Base-by-base conservation (phyloP, 768 basidiomycete species). In the Flagelloscypha sp. region DNA sequence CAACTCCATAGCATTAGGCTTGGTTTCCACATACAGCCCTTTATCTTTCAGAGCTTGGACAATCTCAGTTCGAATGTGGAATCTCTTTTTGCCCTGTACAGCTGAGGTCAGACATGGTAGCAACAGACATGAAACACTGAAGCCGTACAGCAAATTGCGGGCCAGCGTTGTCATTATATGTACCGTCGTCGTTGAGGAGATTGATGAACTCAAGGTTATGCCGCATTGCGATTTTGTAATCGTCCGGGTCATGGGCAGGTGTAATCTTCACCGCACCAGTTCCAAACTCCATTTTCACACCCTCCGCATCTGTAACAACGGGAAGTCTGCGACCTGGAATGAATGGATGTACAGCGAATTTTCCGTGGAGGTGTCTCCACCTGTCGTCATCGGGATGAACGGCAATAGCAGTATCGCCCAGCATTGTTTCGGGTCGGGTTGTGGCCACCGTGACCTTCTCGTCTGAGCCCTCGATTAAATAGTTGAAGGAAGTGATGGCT, bases 251-350 rank as follows among this genome's bases (percentile, higher is more conserved):
- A 53, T 98, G 95, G 0, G 94, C 95, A 11, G 95, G 95, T 0
- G 95, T 98, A 50, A 98, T 97, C 66, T 99, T 98, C 34, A 98
- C 94, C 1, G 94, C 95, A 54, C 95, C 95, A 20, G 95, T 99
- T 24, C 95, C 95, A 48, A 98, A 98, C 7, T 73, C 70, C 80
- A 89, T 95, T 53, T 98, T 94, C 40, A 95, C 81, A 18, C 66
- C 67, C 55, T 90, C 83, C 15, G 71, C 63, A 51, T 98, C 94
- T 19, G 78, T 68, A 38, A 98, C 65, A 55, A 99, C 94, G 10
- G 89, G 94, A 30, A 99, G 65, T 11, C 78, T 75, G 30, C 95
- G 79, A 40, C 77, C 59, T 1, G 64, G 58, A 31, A 94, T 59
- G 66, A 99, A 97, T 1, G 95, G 95, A 55, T 98, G 92, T 1